These are phyloP conservation scores for Ampelomyces quisqualis DNA, from an alignment of 2,329 filamentous ascomycete species.

Conservation along the genomic window DNA sequence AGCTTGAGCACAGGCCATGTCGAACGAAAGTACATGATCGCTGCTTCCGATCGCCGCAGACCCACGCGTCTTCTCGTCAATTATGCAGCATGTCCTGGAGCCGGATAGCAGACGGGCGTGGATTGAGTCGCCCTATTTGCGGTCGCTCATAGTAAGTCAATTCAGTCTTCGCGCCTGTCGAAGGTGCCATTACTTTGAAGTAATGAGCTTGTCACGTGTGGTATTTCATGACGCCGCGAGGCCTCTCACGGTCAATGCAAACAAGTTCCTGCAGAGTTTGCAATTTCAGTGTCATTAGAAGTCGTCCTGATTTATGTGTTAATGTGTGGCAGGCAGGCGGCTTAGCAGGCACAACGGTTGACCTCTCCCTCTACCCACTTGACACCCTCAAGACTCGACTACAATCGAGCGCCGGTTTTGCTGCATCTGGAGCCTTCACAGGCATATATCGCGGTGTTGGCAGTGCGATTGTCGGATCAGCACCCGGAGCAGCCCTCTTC, in stretches of 20 bases:
- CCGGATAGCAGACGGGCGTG: conserved; percentile 30
- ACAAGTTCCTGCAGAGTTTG: no score
- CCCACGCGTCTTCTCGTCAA: conserved; percentile 8
- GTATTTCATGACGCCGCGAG: no score
- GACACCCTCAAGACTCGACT: conserved; percentile 98
- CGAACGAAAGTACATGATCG: conserved; percentile 13
- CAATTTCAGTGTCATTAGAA: no score
- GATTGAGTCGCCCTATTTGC: conserved; percentile 51
- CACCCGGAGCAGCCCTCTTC: conserved; percentile 93
- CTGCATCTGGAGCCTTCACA: conserved; percentile 79
- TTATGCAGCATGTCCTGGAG: conserved; percentile 37
- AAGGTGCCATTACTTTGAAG: background rate
- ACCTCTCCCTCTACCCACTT: conserved; percentile 94
- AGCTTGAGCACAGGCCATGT: conserved; percentile 29
- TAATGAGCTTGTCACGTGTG: background rate
- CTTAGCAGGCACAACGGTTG: conserved; percentile 90
- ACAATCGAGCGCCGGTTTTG: conserved; percentile 76
- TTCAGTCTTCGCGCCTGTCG: background rate
- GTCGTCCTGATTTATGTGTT: no score
- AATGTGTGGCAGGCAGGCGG: conserved; percentile 66
- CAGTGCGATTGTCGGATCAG: conserved; percentile 83
- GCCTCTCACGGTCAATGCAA: background rate
- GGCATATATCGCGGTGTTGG: conserved; percentile 94
- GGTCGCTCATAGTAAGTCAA: conserved; percentile 49
- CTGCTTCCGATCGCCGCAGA: conserved; percentile 7